Evolutionary conservation across 2,329 filamentous ascomycete genomes (phyloP), one percentile per base, ranked within the genome.

Genomic region (Arthrobotrys musiformis): DNA sequence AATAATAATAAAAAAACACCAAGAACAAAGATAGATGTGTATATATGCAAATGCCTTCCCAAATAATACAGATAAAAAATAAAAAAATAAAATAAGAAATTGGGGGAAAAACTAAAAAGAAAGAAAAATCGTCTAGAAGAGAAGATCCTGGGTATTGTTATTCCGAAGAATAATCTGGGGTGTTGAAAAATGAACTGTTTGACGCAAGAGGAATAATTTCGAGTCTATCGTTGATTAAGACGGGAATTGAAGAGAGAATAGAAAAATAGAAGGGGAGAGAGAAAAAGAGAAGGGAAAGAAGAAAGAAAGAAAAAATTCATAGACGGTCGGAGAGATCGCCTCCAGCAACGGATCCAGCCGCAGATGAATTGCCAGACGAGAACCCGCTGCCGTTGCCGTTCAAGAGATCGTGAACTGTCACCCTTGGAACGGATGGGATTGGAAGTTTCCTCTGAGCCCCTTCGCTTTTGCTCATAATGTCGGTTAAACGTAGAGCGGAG

Each of bases 401-500:
- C 74, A 97, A 86, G 69, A 97, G 87, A 81, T 97, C 94, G 81
- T 94, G 92, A 4, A 96, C 91, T 1, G 92, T 92, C 48, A 97
- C 91, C 83, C 95, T 95, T 68, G 93, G 93, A n/a, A 94, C 89
- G 84, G 94, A 92, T 4, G 93, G 93, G 15, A 97, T 92, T 0
- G 94, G 94, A 17, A 98, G 86, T 84, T 98, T 98, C 81, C 94
- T 87, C 85, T 95, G 92, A 24, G 92, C 91, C 40, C 93, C 93
- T 79, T 97, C 94, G 0, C 93, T 89, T 80, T 91, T 91, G 82
- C 91, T 93, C 86, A 98, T 95, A 82, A 98, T 98, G 83, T 98
- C 94, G 74, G 90, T 92, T 81, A 98, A 90, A 42, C 93, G 92
- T 72, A 96, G 89, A 44, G 93, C 93, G 69, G 87, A 88, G 80